Evolutionary conservation across 805 yeast genomes (phyloP).

Genomic region (Hanseniaspora lindneri): DNA sequence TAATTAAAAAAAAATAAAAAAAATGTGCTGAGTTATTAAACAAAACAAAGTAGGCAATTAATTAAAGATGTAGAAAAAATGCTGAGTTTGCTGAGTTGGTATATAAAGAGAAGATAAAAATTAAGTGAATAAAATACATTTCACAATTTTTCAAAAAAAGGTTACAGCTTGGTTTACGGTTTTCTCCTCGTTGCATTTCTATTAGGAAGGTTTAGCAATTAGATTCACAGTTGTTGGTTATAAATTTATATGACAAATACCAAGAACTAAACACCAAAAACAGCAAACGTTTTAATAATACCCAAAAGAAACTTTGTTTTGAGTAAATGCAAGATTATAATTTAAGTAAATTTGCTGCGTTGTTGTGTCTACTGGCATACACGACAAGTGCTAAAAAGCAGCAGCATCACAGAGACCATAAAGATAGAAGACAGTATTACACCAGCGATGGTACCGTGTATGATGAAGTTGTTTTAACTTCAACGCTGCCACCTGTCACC

Average conservation of each 20-base stretch:
- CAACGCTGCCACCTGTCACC: constrained; percentile 28
- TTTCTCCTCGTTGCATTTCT: too few relatives aligned
- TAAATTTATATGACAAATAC: too few relatives aligned
- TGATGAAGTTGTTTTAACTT: constrained; percentile 28
- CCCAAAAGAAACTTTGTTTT: too few relatives aligned
- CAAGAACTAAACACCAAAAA: too few relatives aligned
- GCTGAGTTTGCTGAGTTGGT: background rate
- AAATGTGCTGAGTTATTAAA: background rate
- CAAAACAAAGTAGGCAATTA: background rate
- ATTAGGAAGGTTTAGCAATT: too few relatives aligned
- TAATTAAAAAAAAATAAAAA: too few relatives aligned
- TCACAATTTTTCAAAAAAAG: background rate
- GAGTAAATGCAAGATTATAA: background rate
- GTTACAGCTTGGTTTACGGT: too few relatives aligned
- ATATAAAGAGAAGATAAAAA: background rate
- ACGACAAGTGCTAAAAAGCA: constrained; percentile 12
- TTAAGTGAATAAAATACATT: background rate
- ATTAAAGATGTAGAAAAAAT: background rate
- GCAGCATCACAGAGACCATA: constrained; percentile 6
- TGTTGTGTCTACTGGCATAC: constrained; percentile 18
- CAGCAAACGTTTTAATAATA: too few relatives aligned
- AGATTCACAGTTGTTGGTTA: too few relatives aligned
- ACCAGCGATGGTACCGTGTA: constrained; percentile 31
- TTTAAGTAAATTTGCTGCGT: constrained; percentile 2
- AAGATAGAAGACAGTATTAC: constrained; percentile 18